Evolutionary conservation across 1,139 yeast genomes (phyloP).

Genomic region (Zhuliangozyma parablackwelliae): DNA sequence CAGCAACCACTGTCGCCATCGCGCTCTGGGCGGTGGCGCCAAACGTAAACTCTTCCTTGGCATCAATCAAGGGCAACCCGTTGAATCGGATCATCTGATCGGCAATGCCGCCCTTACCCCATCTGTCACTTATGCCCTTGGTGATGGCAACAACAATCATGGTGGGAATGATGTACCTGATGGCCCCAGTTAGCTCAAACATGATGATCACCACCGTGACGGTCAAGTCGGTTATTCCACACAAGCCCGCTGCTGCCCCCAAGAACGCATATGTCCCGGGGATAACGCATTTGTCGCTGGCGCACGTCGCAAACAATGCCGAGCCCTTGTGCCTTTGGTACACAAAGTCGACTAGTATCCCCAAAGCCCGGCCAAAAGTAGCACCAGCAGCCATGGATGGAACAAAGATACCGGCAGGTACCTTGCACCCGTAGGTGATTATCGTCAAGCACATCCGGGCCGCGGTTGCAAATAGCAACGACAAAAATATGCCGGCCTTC

Average conservation of each 20-base stretch:
- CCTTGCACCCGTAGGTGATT: constrained; percentile 84
- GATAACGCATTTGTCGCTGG: constrained; percentile 57
- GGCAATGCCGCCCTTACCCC: constrained; percentile 86
- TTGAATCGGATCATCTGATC: constrained; percentile 90
- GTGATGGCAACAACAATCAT: constrained; percentile 97
- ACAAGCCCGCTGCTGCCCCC: constrained; percentile 95
- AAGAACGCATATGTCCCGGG: constrained; percentile 94
- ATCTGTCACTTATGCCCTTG: constrained; percentile 65
- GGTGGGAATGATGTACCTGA: constrained; percentile 84
- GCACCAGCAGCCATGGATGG: constrained; percentile 98
- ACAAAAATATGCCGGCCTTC: constrained; percentile 30
- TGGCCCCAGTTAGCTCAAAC: constrained; percentile 95
- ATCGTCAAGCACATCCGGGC: constrained; percentile 70
- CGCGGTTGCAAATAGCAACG: constrained; percentile 67
- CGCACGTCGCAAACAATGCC: constrained; percentile 46
- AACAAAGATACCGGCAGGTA: constrained; percentile 94
- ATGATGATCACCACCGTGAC: constrained; percentile 91
- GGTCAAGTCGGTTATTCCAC: constrained; percentile 90
- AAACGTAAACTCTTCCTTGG: constrained; percentile 62
- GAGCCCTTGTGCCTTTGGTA: constrained; percentile 41
- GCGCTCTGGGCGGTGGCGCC: constrained; percentile 56
- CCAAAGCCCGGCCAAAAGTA: constrained; percentile 83
- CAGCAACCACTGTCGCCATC: constrained; percentile 55
- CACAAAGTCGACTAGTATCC: constrained; percentile 60
- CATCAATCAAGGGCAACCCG: constrained; percentile 82